Evolutionary conservation across 169 alveolate genomes (phyloP), one percentile per base, ranked within the genome.

Genomic region (Toxoplasma gondii): DNA sequence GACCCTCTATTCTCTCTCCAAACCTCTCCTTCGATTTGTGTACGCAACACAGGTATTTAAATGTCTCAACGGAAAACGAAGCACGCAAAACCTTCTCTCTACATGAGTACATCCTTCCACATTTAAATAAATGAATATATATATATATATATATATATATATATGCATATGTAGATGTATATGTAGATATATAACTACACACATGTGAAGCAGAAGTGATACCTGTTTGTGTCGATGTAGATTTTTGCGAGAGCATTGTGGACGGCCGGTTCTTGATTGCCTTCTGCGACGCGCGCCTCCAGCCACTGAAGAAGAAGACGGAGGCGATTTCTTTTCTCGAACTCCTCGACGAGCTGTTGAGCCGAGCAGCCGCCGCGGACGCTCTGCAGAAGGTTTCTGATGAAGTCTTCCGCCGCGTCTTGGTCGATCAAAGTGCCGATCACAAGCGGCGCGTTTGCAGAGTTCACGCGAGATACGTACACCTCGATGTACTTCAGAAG

Each of bases 171-270:
- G 12, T 12, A 49, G 58, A 49, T 12, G 12, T 49, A 49, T 49
- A 4, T 49, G 58, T 49, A 49, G 4, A 49, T 12, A 7, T 49
- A 49, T 7, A 49, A 49, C 4, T 7, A 49, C 12, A 49, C 58
- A 49, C 12, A 12, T 49, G 58, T 49, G 4, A 7, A 12, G 58
- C 58, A 12, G 22, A 49, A 4, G 58, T 49, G 92, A 67, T 44
- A 93, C 94, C 98, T 97, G 94, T 99, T 98, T 91, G 99, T 98
- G 95, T 99, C 99, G 78, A 99, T 99, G 95, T 98, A 99, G 94
- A 99, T 99, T 98, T 98, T 99, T 58, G 99, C 99, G 93, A 99
- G 97, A 39, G 99, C 99, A 94, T 99, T 99, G 97, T 99, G 99
- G 91, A 98, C 97, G 29, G 99, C 98, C 36, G 99, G 98, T 41